Conservation (phyloP, 2,329 filamentous ascomycete species). For the Cadophora sp. region DNA sequence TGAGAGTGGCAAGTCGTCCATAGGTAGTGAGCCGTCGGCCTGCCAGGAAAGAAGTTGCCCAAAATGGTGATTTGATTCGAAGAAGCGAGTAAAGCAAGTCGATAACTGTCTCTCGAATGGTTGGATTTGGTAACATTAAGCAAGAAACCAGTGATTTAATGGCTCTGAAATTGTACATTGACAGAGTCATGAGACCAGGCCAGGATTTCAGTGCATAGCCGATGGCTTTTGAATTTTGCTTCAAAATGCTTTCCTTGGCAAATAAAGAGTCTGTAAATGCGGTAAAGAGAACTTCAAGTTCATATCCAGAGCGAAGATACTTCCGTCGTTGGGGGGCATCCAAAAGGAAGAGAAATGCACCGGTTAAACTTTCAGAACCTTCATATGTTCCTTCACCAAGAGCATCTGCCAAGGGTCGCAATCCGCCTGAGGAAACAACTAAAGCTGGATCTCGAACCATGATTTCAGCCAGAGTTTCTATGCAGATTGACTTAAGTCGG, state of each 20-base stretch:
- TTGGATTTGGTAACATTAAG: slow-evolving; percentile 62
- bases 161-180: slow-evolving; percentile 86
- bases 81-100: slow-evolving; percentile 83
- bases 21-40: slow-evolving; percentile 94
- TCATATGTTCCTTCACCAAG: slow-evolving; percentile 91
- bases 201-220: slow-evolving; percentile 90
- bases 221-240: slow-evolving; percentile 91
- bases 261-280: slow-evolving; percentile 85
- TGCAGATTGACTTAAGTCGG: slow-evolving; percentile 85
- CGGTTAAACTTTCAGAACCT: slow-evolving; percentile 86
- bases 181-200: slow-evolving; percentile 88
- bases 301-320: slow-evolving; percentile 86
- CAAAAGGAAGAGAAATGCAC: slow-evolving; percentile 87
- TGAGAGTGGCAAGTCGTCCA: slow-evolving; percentile 88
- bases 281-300: slow-evolving; percentile 88
- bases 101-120: slow-evolving; percentile 77
- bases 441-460: slow-evolving; percentile 84
- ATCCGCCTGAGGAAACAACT: slow-evolving; percentile 81
- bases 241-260: slow-evolving; percentile 68
- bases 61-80: slow-evolving; percentile 90
- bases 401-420: slow-evolving; percentile 88
- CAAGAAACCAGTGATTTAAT: slow-evolving; percentile 79
- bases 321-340: slow-evolving; percentile 82
- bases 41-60: slow-evolving; percentile 95
- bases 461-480: slow-evolving; percentile 92